Percentiles rank a stretch among this genome's conserved stretches.
Conservation (phyloP, 805 yeast species). For the Metschnikowia santaceciliae region DNA sequence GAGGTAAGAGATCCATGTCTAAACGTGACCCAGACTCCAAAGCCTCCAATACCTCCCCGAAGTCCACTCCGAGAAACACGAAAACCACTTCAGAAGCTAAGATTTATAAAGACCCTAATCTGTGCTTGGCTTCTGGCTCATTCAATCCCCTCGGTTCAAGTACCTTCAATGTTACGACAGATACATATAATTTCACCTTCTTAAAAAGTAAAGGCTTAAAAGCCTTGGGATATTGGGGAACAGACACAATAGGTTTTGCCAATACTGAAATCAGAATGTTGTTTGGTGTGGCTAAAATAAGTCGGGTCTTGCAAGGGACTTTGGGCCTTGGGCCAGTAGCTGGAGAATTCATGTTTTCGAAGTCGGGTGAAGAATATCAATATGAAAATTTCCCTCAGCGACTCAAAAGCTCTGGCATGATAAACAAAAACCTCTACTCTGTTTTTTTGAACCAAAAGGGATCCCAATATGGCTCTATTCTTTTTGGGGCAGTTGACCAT, state of each 20-base stretch:
- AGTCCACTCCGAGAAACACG: too few relatives aligned
- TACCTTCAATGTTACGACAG: constrained; percentile 20
- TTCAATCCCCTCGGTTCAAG: constrained; percentile 39
- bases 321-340: constrained; percentile 63
- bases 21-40: too few relatives aligned
- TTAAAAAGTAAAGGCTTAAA: too few relatives aligned
- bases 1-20: too few relatives aligned
- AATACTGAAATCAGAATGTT: constrained; percentile 26
- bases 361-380: constrained; percentile 11
- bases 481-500: constrained; percentile 28
- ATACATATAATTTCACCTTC: too few relatives aligned
- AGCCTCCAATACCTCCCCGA: too few relatives aligned
- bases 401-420: constrained; percentile 55
- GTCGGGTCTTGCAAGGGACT: constrained; percentile 65
- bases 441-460: constrained; percentile 48
- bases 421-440: constrained; percentile 55
- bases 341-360: constrained; percentile 58
- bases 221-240: too few relatives aligned
- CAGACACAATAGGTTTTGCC: constrained; percentile 57
- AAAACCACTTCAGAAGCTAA: too few relatives aligned
- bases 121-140: constrained; percentile 47
- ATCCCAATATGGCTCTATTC: constrained; percentile 11
- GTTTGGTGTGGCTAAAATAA: constrained; percentile 60
- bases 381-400: constrained; percentile 68
- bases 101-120: constrained; percentile 16